Base-by-base conservation (phyloP, 768 basidiomycete species). In the Tricholoma furcatifolium region DNA sequence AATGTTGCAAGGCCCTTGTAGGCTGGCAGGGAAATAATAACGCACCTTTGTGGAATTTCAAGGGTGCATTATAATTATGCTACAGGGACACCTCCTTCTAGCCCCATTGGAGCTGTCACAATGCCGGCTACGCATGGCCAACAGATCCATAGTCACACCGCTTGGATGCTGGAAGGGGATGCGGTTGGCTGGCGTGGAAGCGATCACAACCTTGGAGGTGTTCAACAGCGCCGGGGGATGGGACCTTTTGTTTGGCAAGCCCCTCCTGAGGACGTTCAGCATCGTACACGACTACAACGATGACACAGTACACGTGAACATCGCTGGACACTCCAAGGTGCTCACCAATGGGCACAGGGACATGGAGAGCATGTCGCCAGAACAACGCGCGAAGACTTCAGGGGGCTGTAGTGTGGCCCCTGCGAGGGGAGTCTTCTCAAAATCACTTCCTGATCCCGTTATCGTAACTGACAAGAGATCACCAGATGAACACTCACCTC, bases 241-340 rank as follows among this genome's bases (percentile, higher is more conserved):
- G 65, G 48, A 53, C 2, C 50, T 70, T 15, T 41, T 70, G 1
- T 57, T 71, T 7, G 65, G 67, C 14, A 71, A 71, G 48, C 64
- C 62, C 0, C 44, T 63, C 6, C 58, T 69, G 12, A 48, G 51
- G 18, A 35, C 34, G 9, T 62, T 68, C 31, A 8, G 51, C 9
- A 65, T 59, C 8, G 35, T 60, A 1, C 69, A 69, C n/a, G 58
- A 69, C 34, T 70, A 67, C 36, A 44, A 15, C 0, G 24, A 30
- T 6, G 61, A 64, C 36, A 44, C 32, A 18, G 49, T 65, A 5
- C 36, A 27, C n/a, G 27, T 57, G 38, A 20, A 43, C 43, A 36
- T 41, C 21, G 31, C 15, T 12, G 53, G 39, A 7, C 36, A 14
- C 4, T 24, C 39, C 27, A 14, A 15, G 15, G 20, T 14, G 5